phyloP scores from a whole-genome alignment of 129 eudicot species.

The Tagetes erecta region DNA sequence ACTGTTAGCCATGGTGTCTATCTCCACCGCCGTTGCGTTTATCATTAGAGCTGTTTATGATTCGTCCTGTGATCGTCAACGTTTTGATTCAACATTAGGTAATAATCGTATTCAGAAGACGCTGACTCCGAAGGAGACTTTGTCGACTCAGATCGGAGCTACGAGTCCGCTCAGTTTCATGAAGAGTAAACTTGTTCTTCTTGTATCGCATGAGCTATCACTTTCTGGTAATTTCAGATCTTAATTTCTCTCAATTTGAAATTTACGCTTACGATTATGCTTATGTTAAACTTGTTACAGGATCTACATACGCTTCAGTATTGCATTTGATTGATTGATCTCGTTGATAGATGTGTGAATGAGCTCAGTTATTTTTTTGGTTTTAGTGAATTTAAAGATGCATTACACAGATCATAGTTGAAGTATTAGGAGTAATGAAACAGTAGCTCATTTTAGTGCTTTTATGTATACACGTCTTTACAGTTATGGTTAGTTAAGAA shows the following conservation, averaged over 20 bases:
- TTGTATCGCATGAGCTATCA: conserved; percentile 96
- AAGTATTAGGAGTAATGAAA: neutral
- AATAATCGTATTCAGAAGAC: conserved; percentile 20
- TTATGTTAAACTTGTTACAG: conserved; percentile 2
- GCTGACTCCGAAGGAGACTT: conserved; percentile 19
- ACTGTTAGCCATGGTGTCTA: conserved; percentile 47
- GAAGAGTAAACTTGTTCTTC: conserved; percentile 87
- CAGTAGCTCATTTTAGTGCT: neutral
- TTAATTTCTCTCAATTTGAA: neutral
- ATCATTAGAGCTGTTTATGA: conserved; percentile 60
- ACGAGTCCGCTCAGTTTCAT: conserved; percentile 74
- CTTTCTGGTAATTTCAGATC: conserved; percentile 67
- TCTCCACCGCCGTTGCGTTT: conserved; percentile 69
- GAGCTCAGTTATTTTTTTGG: neutral
- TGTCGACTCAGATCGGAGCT: conserved; percentile 26
- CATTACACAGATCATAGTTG: neutral
- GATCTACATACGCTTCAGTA: neutral
- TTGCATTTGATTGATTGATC: neutral
- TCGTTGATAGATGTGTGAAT: neutral
- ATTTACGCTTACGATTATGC: neutral
- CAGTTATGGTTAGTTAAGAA: neutral
- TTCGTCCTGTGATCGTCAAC: conserved; percentile 49
- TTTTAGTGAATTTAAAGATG: neutral
- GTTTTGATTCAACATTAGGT: conserved; percentile 22
- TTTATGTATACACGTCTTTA: neutral